A percentile compares a stretch with the other conserved stretches of the same genome.
phyloP scores from a whole-genome alignment of 441 rosid genomes.

The Adansonia madagascariensis region DNA sequence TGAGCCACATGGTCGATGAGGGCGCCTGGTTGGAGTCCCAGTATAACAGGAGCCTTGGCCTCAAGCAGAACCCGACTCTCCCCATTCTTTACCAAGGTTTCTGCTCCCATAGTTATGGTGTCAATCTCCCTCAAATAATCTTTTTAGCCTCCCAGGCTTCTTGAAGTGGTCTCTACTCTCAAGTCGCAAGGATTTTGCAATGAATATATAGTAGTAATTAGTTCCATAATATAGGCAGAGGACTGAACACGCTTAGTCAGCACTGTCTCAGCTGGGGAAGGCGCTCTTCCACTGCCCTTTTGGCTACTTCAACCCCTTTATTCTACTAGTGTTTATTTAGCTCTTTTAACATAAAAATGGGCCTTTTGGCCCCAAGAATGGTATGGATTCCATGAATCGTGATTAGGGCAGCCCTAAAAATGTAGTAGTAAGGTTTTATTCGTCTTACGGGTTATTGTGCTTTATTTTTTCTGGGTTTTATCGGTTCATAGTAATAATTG shows the following conservation, averaged over 20 bases:
- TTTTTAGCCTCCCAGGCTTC: background rate
- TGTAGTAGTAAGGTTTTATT: background rate
- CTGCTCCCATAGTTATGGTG: slow-evolving; percentile 58
- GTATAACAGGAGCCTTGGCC: slow-evolving; percentile 53
- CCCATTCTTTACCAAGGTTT: slow-evolving; percentile 45
- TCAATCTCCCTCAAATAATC: background rate
- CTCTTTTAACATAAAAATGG: background rate
- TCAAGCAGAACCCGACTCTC: slow-evolving; percentile 26
- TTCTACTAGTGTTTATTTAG: background rate
- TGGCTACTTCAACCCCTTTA: background rate
- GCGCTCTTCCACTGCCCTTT: background rate
- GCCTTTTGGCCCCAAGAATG: background rate
- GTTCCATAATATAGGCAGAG: slow-evolving; percentile 13
- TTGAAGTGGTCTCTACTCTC: background rate
- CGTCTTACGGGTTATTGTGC: too few species aligned
- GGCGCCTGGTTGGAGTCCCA: slow-evolving; percentile 91
- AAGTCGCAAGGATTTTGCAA: background rate
- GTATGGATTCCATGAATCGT: background rate
- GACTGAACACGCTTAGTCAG: background rate
- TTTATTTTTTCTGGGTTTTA: background rate
- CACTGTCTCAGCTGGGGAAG: slow-evolving; percentile 14
- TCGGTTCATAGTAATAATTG: background rate
- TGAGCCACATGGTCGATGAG: slow-evolving; percentile 82
- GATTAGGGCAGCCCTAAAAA: background rate
- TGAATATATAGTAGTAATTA: background rate